phyloP scores from a whole-genome alignment of 2,329 filamentous ascomycete genomes.

The Anisogramma anomala region DNA sequence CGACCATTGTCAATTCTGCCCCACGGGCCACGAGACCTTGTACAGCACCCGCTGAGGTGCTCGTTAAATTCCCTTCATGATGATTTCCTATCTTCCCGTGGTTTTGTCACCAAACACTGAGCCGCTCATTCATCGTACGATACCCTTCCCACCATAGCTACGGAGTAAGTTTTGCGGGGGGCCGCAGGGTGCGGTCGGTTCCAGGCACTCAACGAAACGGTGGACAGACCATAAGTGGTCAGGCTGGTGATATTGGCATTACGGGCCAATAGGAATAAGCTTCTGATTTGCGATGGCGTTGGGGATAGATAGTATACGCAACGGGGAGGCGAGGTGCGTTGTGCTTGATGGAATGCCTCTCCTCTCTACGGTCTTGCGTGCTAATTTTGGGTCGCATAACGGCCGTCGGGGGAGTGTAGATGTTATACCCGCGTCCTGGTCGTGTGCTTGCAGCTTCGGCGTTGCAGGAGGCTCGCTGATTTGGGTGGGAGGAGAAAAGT shows the following conservation, averaged over 20 bases:
- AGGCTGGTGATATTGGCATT: not conserved
- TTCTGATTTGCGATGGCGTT: no score
- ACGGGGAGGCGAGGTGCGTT: no score
- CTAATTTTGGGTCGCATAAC: no score
- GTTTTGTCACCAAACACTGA: not conserved
- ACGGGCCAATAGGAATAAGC: no score
- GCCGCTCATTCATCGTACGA: constrained; percentile 4
- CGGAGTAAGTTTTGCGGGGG: not conserved
- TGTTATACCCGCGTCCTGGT: no score
- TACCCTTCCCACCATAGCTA: constrained; percentile 7
- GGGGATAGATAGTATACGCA: no score
- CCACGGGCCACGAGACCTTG: not conserved
- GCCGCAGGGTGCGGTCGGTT: not conserved
- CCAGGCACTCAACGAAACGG: not conserved
- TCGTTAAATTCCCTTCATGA: not conserved
- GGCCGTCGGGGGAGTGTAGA: no score
- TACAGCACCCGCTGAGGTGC: not conserved
- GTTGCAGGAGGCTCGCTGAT: no score
- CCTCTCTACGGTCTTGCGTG: no score
- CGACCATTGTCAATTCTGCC: not conserved
- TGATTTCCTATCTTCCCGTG: not conserved
- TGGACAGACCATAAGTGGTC: not conserved
- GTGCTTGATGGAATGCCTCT: no score
- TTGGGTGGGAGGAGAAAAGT: no score
- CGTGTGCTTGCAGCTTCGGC: no score